A percentile compares a stretch with the other conserved stretches of the same genome.
phyloP scores from a whole-genome alignment of 1,284 basidiomycete species.

The Fomitopsis schrenkii region DNA sequence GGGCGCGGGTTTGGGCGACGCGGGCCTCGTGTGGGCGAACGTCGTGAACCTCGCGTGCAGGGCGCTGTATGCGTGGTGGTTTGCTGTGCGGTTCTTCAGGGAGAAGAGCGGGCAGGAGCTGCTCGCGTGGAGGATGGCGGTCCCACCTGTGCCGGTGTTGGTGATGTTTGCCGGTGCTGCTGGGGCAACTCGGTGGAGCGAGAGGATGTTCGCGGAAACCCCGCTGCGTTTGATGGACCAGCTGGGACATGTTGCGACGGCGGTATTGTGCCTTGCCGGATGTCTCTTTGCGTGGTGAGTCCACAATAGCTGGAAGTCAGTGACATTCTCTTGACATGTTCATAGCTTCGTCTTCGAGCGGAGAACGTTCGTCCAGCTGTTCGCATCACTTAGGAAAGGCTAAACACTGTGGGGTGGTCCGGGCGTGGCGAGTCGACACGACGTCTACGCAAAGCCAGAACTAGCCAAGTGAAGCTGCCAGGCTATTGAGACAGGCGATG shows the following conservation, averaged over 20 bases:
- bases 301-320: neutral
- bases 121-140: constrained; percentile 17
- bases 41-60: constrained; percentile 59
- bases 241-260: constrained; percentile 25
- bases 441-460: neutral
- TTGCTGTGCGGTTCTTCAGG: constrained; percentile 24
- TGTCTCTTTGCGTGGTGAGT: constrained; percentile 30
- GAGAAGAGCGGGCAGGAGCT: constrained; percentile 13
- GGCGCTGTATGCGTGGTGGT: constrained; percentile 48
- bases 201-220: constrained; percentile 11
- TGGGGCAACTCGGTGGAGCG: constrained; percentile 25
- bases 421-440: no score
- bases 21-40: constrained; percentile 74
- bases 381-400: constrained; percentile 8
- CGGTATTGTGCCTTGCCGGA: constrained; percentile 18
- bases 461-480: neutral
- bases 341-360: constrained; percentile 15
- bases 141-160: constrained; percentile 26
- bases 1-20: constrained; percentile 52
- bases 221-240: constrained; percentile 21
- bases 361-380: constrained; percentile 7
- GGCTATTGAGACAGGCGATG: no score
- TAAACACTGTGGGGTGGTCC: neutral
- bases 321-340: neutral
- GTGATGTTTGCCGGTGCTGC: constrained; percentile 23